These are phyloP conservation scores for Ceriops tagal DNA, from an alignment of 345 rosid genomes.

Conservation along the genomic window DNA sequence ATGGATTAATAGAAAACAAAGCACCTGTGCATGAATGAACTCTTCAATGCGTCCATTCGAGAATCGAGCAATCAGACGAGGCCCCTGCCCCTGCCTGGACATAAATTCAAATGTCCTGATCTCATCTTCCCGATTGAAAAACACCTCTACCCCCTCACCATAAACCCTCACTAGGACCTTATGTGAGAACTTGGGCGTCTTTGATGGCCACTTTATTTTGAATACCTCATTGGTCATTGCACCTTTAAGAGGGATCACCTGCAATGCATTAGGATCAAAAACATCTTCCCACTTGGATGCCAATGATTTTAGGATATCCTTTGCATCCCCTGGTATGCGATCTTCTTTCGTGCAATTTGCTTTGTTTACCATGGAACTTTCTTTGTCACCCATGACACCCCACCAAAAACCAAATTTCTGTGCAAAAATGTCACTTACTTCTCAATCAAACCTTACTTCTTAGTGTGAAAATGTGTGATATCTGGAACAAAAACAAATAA, in stretches of 20 bases:
- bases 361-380: constrained; percentile 10
- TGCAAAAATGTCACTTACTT: neutral
- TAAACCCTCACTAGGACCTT: constrained; percentile 31
- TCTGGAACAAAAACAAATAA: neutral
- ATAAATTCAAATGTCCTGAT: constrained; percentile 31
- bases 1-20: neutral
- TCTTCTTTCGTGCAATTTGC: neutral
- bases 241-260: constrained; percentile 30
- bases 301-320: constrained; percentile 28
- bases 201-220: constrained; percentile 27
- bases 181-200: constrained; percentile 6
- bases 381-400: constrained; percentile 30
- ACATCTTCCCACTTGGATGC: constrained; percentile 31
- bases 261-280: constrained; percentile 20
- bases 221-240: constrained; percentile 33
- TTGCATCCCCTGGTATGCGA: constrained; percentile 25
- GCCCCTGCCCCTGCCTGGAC: constrained; percentile 35
- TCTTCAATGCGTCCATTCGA: constrained; percentile 32
- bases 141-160: constrained; percentile 32
- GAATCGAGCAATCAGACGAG: constrained; percentile 29
- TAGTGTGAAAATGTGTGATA: neutral
- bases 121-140: constrained; percentile 27
- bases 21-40: constrained; percentile 34
- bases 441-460: neutral
- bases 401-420: neutral